Evolutionary conservation across 2,329 filamentous ascomycete genomes (phyloP).

Genomic region (Exophiala xenobiotica): DNA sequence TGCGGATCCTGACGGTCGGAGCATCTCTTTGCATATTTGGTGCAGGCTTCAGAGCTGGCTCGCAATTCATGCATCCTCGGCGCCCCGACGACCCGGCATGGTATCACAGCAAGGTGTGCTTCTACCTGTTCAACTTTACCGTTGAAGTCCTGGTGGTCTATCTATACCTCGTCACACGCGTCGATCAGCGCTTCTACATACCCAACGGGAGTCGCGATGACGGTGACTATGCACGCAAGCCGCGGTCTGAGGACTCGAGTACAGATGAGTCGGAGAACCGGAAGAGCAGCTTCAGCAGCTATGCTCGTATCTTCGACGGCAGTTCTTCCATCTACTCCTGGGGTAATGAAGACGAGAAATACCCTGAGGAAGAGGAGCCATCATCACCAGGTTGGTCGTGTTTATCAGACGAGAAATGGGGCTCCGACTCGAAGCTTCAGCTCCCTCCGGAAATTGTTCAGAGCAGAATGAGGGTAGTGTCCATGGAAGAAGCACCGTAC

Average conservation of each 20-base stretch:
- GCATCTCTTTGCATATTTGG: conserved; percentile 64
- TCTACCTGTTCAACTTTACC: conserved; percentile 76
- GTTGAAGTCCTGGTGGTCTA: conserved; percentile 70
- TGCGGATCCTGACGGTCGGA: conserved; percentile 61
- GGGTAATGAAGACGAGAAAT: background rate
- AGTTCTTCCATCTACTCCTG: conserved; percentile 3
- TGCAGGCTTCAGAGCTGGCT: conserved; percentile 66
- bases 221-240: conserved; percentile 45
- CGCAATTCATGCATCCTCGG: conserved; percentile 53
- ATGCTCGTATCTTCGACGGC: conserved; percentile 2
- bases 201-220: conserved; percentile 59
- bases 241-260: background rate
- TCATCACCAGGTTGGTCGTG: background rate
- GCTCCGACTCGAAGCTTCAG: background rate
- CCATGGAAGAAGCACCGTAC: background rate
- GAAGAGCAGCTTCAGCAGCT: conserved; percentile 1
- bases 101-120: conserved; percentile 69
- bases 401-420: background rate
- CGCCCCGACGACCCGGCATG: conserved; percentile 59
- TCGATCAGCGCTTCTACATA: conserved; percentile 73
- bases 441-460: background rate
- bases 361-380: background rate
- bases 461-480: conserved; percentile 2
- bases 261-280: background rate
- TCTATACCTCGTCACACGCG: conserved; percentile 64